A percentile compares a stretch with the other conserved stretches of the same genome.
phyloP scores from a whole-genome alignment of 1,284 basidiomycete genomes.

The Ustilago xerochloae region DNA sequence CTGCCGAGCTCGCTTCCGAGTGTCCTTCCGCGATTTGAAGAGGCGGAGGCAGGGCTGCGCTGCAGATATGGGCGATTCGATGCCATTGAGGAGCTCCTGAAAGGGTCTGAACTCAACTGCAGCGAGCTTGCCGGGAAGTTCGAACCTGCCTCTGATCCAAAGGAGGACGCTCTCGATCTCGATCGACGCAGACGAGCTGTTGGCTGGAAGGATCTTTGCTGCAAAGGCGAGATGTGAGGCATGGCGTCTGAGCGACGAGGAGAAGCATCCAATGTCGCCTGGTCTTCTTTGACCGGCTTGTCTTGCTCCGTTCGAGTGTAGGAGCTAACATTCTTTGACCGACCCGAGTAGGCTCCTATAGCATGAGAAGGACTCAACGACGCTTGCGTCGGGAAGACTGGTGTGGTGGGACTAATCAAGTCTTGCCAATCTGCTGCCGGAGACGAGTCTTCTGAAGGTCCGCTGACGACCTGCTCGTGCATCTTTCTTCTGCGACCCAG shows the following conservation, averaged over 20 bases:
- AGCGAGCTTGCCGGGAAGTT: neutral
- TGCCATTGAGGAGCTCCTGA: slow-evolving; percentile 3
- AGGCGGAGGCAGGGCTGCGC: slow-evolving; percentile 15
- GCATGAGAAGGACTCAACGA: slow-evolving; percentile 41
- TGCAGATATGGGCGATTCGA: neutral
- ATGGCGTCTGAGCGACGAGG: neutral
- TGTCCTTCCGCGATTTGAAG: slow-evolving; percentile 34
- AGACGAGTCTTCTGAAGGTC: slow-evolving; percentile 7
- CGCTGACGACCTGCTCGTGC: slow-evolving; percentile 29
- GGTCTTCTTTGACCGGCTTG: neutral
- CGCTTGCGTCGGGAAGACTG: slow-evolving; percentile 3
- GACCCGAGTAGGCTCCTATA: slow-evolving; percentile 9
- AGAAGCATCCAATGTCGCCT: neutral
- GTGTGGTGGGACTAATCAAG: slow-evolving; percentile 3
- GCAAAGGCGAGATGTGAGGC: slow-evolving; percentile 5
- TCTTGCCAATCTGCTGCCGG: slow-evolving; percentile 34
- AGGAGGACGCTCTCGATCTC: slow-evolving; percentile 27
- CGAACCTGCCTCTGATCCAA: slow-evolving; percentile 10
- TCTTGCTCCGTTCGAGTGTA: neutral
- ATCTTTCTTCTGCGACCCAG: slow-evolving; percentile 41
- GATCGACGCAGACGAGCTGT: slow-evolving; percentile 31
- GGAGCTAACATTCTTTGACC: neutral
- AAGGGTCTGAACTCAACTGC: slow-evolving; percentile 15
- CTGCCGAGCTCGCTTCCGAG: slow-evolving; percentile 62
- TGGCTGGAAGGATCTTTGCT: slow-evolving; percentile 18